Percentiles rank a stretch among this genome's conserved stretches.
Conservation (phyloP, 1,284 basidiomycete species). For the Apiotrichum brassicae region DNA sequence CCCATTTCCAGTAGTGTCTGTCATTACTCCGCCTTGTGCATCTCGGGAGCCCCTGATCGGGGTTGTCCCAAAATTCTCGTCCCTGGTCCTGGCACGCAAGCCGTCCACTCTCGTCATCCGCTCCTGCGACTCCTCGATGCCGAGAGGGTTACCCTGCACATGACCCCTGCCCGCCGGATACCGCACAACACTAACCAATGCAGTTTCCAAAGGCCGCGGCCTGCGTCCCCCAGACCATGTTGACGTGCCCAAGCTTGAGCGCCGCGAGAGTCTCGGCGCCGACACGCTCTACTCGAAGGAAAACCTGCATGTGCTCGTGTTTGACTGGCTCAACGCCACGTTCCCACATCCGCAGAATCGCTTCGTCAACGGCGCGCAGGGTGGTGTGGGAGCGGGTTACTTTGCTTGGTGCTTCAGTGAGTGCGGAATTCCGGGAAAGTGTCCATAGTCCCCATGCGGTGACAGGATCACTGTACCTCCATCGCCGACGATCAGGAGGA, state of each 20-base stretch:
- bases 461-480: too few species aligned
- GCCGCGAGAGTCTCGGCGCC: constrained; percentile 19
- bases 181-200: not conserved
- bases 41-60: too few species aligned
- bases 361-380: constrained; percentile 41
- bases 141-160: not conserved
- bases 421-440: constrained; percentile 7
- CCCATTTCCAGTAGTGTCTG: too few species aligned
- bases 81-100: not conserved
- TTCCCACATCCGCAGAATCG: constrained; percentile 34
- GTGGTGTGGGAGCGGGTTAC: constrained; percentile 42
- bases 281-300: constrained; percentile 41
- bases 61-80: too few species aligned
- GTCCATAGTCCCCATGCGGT: too few species aligned
- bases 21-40: too few species aligned
- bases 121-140: too few species aligned
- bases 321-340: constrained; percentile 38
- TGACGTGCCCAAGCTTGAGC: not conserved
- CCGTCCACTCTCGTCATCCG: too few species aligned
- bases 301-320: constrained; percentile 42
- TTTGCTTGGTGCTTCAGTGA: constrained; percentile 44
- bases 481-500: not conserved
- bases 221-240: constrained; percentile 17
- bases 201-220: constrained; percentile 41
- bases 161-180: not conserved